These are phyloP conservation scores for Colletotrichum simmondsii DNA, from an alignment of 2,329 filamentous ascomycete genomes.

Conservation along the genomic window DNA sequence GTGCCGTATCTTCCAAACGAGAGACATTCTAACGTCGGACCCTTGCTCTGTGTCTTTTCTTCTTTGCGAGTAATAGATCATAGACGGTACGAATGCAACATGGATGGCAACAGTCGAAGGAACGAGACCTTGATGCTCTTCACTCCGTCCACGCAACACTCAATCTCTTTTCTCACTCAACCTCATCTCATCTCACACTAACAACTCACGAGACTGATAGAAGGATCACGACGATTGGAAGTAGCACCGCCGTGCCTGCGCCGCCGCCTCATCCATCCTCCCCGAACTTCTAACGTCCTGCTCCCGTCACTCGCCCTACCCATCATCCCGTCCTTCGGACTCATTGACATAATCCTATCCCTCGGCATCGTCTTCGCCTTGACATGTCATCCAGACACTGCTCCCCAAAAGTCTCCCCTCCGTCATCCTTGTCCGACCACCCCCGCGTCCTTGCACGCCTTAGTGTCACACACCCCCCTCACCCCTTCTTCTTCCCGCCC, in stretches of 20 bases:
- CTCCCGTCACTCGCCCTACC: neutral
- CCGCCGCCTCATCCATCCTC: neutral
- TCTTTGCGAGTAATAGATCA: neutral
- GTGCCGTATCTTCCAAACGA: neutral
- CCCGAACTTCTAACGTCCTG: neutral
- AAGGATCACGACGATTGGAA: neutral
- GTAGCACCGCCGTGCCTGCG: neutral
- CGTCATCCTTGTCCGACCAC: constrained; percentile 1
- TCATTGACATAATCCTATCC: neutral
- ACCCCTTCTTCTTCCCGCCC: neutral
- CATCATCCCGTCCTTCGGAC: neutral
- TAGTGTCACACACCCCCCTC: neutral
- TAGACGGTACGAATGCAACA: no score
- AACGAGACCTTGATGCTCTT: neutral
- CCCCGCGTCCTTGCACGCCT: constrained; percentile 6
- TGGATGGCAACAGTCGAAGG: neutral
- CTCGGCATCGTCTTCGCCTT: neutral
- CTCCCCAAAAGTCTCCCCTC: neutral
- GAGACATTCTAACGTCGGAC: neutral
- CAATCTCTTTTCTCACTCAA: neutral
- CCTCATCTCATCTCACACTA: neutral
- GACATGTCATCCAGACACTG: constrained; percentile 7
- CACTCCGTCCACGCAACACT: neutral
- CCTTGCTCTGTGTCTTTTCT: neutral
- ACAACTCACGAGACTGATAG: neutral